phyloP scores from a whole-genome alignment of 2,329 filamentous ascomycete genomes.

The Diaporthe humulicola region DNA sequence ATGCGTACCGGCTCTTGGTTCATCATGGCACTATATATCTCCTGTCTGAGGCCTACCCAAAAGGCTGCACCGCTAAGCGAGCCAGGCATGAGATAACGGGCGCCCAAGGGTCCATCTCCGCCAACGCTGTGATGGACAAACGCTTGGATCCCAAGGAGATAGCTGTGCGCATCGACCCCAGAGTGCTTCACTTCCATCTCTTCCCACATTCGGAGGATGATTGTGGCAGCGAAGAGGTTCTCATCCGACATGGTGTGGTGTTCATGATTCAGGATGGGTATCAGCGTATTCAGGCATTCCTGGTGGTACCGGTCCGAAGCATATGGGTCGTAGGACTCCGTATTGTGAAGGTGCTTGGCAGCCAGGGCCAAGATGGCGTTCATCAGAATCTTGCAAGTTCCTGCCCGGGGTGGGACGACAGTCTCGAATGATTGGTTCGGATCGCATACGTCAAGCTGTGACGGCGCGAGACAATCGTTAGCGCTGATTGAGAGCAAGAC shows the following conservation, averaged over 20 bases:
- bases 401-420: slow-evolving; percentile 66
- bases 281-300: slow-evolving; percentile 62
- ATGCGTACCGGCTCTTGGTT: slow-evolving; percentile 61
- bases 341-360: slow-evolving; percentile 66
- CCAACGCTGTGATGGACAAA: slow-evolving; percentile 55
- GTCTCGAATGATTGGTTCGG: slow-evolving; percentile 62
- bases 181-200: slow-evolving; percentile 63
- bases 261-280: slow-evolving; percentile 60
- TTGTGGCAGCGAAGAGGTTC: slow-evolving; percentile 66
- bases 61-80: slow-evolving; percentile 66
- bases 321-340: slow-evolving; percentile 60
- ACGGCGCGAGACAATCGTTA: neutral
- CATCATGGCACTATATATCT: slow-evolving; percentile 69
- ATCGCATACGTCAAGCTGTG: slow-evolving; percentile 59
- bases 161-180: slow-evolving; percentile 61
- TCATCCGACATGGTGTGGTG: slow-evolving; percentile 59
- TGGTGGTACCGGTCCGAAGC: slow-evolving; percentile 67
- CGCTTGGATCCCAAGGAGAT: slow-evolving; percentile 60
- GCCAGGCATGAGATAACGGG: slow-evolving; percentile 55
- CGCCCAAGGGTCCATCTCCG: slow-evolving; percentile 43
- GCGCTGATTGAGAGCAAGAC: neutral
- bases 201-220: slow-evolving; percentile 69
- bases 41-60: slow-evolving; percentile 70
- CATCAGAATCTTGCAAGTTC: slow-evolving; percentile 63
- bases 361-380: slow-evolving; percentile 71